Evolutionary conservation across 2,329 filamentous ascomycete species (phyloP).

Genomic region (Westerdykella ornata): DNA sequence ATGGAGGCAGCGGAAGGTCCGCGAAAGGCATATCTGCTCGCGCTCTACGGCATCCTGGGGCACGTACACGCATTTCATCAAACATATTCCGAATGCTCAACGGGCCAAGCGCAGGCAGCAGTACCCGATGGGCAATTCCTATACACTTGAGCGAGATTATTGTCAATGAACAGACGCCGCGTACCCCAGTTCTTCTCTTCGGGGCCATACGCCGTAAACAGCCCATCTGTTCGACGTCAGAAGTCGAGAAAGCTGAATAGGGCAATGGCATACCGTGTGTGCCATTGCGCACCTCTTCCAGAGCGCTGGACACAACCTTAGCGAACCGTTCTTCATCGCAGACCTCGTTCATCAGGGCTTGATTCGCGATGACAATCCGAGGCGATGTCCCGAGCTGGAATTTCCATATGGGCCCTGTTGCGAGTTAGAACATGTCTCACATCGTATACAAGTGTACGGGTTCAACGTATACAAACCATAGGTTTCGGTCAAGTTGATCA

Average conservation of each 20-base stretch:
- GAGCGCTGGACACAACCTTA: slow-evolving; percentile 24
- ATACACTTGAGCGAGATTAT: not conserved
- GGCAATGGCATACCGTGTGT: slow-evolving; percentile 17
- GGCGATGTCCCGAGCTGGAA: slow-evolving; percentile 22
- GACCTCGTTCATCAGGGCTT: slow-evolving; percentile 36
- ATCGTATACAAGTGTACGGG: not conserved
- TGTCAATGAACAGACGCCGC: not conserved
- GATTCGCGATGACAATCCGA: slow-evolving; percentile 27
- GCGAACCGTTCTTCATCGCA: slow-evolving; percentile 35
- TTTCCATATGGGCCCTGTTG: slow-evolving; percentile 29
- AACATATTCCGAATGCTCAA: slow-evolving; percentile 63
- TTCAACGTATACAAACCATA: slow-evolving; percentile 49
- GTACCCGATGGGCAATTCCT: slow-evolving; percentile 56
- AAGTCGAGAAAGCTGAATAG: not conserved
- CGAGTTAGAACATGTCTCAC: not conserved
- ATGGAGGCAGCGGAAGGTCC: no score
- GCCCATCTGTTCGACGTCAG: slow-evolving; percentile 20
- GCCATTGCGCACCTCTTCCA: slow-evolving; percentile 33
- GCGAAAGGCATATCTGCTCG: no score
- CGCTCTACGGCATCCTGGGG: no score
- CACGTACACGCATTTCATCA: slow-evolving; percentile 36
- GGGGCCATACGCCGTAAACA: slow-evolving; percentile 38
- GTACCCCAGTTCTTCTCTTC: slow-evolving; percentile 37
- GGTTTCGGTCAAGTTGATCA: slow-evolving; percentile 54
- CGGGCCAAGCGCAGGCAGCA: slow-evolving; percentile 65